A percentile compares a stretch with the other conserved stretches of the same genome.
Evolutionary conservation across 176 grass and related monocot genomes (phyloP).

Genomic region (Neostapfia colusana): DNA sequence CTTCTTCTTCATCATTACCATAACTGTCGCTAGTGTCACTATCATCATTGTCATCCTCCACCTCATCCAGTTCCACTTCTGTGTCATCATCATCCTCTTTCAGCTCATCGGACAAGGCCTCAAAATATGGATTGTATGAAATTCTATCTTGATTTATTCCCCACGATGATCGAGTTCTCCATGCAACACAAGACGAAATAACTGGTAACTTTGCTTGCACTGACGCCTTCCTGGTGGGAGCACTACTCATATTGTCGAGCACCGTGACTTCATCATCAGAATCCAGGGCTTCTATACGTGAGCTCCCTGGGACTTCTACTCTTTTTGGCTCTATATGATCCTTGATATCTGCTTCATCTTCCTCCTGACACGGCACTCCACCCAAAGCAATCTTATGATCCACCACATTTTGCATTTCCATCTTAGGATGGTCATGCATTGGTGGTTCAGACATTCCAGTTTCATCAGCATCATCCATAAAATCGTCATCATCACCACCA

Average conservation of each 20-base stretch:
- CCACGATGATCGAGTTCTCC: slow-evolving; percentile 61
- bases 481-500: not conserved
- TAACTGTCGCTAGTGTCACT: slow-evolving; percentile 37
- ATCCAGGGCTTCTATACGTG: slow-evolving; percentile 24
- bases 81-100: slow-evolving; percentile 59
- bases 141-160: slow-evolving; percentile 54
- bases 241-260: slow-evolving; percentile 19
- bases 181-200: slow-evolving; percentile 62
- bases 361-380: not conserved
- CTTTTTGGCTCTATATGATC: not conserved
- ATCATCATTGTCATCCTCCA: slow-evolving; percentile 31
- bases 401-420: slow-evolving; percentile 19
- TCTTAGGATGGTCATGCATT: slow-evolving; percentile 8
- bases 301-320: slow-evolving; percentile 10
- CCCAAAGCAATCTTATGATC: slow-evolving; percentile 18
- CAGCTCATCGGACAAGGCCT: slow-evolving; percentile 65
- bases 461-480: slow-evolving; percentile 26
- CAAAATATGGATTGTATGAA: slow-evolving; percentile 73
- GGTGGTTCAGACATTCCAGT: slow-evolving; percentile 18
- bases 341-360: slow-evolving; percentile 17
- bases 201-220: slow-evolving; percentile 31
- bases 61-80: slow-evolving; percentile 59
- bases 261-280: slow-evolving; percentile 46
- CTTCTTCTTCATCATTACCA: slow-evolving; percentile 50
- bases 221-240: not conserved